A percentile compares a stretch with the other conserved stretches of the same genome.
Evolutionary conservation across 257 asterid genomes (phyloP).

Genomic region (Salvia rosmarinus): DNA sequence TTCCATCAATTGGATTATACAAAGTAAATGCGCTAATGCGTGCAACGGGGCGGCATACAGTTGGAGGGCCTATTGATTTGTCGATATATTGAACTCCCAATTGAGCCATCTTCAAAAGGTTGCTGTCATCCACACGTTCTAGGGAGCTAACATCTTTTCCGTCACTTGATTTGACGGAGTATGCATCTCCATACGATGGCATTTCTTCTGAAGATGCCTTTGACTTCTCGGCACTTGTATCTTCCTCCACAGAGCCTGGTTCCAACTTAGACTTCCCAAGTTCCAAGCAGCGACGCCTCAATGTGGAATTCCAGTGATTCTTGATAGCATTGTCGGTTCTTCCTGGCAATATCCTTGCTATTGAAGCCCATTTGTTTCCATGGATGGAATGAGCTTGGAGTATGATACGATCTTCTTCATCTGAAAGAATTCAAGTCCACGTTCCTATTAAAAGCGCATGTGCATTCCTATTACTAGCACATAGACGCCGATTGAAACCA

Average conservation of each 20-base stretch:
- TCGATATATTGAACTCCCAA: slow-evolving; percentile 40
- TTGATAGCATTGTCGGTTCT: slow-evolving; percentile 94
- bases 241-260: slow-evolving; percentile 44
- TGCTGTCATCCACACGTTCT: slow-evolving; percentile 47
- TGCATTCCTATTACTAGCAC: background rate
- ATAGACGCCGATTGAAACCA: background rate
- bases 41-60: slow-evolving; percentile 60
- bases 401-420: slow-evolving; percentile 83
- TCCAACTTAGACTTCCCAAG: slow-evolving; percentile 45
- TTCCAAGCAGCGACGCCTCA: slow-evolving; percentile 61
- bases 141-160: slow-evolving; percentile 57
- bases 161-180: slow-evolving; percentile 58
- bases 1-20: slow-evolving; percentile 48
- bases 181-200: slow-evolving; percentile 66
- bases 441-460: slow-evolving; percentile 19
- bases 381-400: slow-evolving; percentile 82
- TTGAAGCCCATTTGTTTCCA: slow-evolving; percentile 94
- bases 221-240: slow-evolving; percentile 55
- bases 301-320: slow-evolving; percentile 91
- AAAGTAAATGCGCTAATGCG: slow-evolving; percentile 64
- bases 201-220: slow-evolving; percentile 82
- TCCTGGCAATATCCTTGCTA: slow-evolving; percentile 93
- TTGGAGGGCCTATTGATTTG: slow-evolving; percentile 43
- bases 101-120: slow-evolving; percentile 41
- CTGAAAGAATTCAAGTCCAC: slow-evolving; percentile 44